phyloP scores from a whole-genome alignment of 2,329 filamentous ascomycete genomes.

The Thielaviopsis musarum region DNA sequence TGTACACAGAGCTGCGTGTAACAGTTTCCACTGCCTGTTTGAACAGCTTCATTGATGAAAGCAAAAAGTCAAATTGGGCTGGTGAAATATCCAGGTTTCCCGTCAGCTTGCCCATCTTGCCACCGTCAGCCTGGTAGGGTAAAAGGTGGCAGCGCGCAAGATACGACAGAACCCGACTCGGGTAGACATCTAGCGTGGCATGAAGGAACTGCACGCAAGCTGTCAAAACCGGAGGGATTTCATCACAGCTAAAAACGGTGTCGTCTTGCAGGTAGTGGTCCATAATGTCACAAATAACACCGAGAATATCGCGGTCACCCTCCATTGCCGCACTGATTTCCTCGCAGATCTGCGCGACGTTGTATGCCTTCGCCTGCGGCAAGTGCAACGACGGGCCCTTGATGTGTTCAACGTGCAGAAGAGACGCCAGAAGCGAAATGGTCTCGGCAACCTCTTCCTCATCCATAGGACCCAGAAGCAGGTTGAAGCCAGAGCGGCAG shows the following conservation, averaged over 20 bases:
- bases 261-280: conserved; percentile 51
- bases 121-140: conserved; percentile 57
- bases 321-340: conserved; percentile 37
- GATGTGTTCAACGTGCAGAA: conserved; percentile 39
- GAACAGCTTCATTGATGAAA: conserved; percentile 58
- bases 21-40: conserved; percentile 60
- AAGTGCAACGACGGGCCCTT: conserved; percentile 17
- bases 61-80: conserved; percentile 61
- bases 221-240: conserved; percentile 47
- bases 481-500: conserved; percentile 35
- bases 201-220: conserved; percentile 69
- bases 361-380: conserved; percentile 14
- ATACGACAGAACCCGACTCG: conserved; percentile 79
- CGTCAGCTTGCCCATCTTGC: conserved; percentile 61
- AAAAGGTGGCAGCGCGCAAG: conserved; percentile 68
- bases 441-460: conserved; percentile 53
- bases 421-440: conserved; percentile 53
- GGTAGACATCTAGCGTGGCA: conserved; percentile 54
- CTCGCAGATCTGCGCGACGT: conserved; percentile 33
- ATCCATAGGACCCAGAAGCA: conserved; percentile 35
- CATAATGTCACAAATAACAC: conserved; percentile 69
- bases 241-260: conserved; percentile 37
- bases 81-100: conserved; percentile 66
- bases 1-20: conserved; percentile 48
- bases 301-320: conserved; percentile 57